Evolutionary conservation across 345 rosid genomes (phyloP).

Genomic region (Cardiospermum halicacabum): DNA sequence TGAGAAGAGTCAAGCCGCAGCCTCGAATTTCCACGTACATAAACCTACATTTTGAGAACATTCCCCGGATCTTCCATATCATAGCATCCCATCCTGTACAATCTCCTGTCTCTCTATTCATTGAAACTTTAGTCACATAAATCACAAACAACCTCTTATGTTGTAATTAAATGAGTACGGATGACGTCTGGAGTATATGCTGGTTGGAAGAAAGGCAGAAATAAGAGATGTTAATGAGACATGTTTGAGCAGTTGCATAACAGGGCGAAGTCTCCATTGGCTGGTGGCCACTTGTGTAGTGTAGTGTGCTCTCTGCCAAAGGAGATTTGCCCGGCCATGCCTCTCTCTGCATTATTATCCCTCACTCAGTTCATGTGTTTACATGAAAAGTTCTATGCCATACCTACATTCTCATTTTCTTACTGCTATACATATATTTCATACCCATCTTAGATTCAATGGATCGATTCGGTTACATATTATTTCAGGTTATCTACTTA

Average conservation of each 20-base stretch:
- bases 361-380: background rate
- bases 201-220: slow-evolving; percentile 20
- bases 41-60: slow-evolving; percentile 14
- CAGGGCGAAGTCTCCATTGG: slow-evolving; percentile 40
- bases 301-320: slow-evolving; percentile 31
- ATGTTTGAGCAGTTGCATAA: slow-evolving; percentile 29
- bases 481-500: no score
- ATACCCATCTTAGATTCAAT: no score
- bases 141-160: background rate
- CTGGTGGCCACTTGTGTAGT: slow-evolving; percentile 23
- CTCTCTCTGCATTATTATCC: slow-evolving; percentile 29
- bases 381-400: no score
- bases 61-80: slow-evolving; percentile 26
- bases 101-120: background rate
- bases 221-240: background rate
- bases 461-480: no score
- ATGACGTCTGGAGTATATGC: slow-evolving; percentile 32
- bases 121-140: background rate
- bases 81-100: background rate
- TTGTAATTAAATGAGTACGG: background rate
- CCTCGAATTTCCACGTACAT: slow-evolving; percentile 20
- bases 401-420: no score
- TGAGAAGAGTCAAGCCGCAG: slow-evolving; percentile 9
- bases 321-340: slow-evolving; percentile 56
- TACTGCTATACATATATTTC: no score